Base-by-base conservation (phyloP, 345 rosid species). In the Erucastrum elatum region DNA sequence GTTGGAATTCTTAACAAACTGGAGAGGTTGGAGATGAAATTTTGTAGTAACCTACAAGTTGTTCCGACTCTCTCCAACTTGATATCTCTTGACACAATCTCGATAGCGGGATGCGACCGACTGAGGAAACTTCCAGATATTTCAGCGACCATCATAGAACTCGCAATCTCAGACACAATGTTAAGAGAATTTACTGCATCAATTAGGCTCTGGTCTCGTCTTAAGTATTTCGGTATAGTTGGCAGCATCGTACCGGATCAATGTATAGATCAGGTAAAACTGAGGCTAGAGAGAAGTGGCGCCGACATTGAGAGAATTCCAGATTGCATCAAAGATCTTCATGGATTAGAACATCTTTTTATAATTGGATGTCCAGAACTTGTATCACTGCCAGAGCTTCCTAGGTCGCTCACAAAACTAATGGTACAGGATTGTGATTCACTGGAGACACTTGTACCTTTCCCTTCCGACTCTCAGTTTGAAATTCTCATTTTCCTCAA, bases 191-290 rank as follows among this genome's bases (percentile, higher is more conserved):
- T 53, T 7, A 2, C 26, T 6, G 59, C 0, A 13, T 49, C 59
- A 16, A 2, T 53, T n/a, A 51, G 58, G 2, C 6, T 6, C 1
- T 16, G 59, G 26, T 16, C 8, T 53, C 10, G 59, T 16, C 59
- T 53, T 16, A 0, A 1, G 29, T 0, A 0, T 17, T 29, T 56
- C 12, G 0, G 0, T 3, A 56, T 17, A 17, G 0, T 1, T 7
- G 27, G n/a, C n/a, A n/a, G n/a, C n/a, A n/a, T n/a, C n/a, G n/a
- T n/a, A n/a, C n/a, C n/a, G n/a, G n/a, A n/a, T n/a, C n/a, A n/a
- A n/a, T n/a, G n/a, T n/a, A n/a, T n/a, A n/a, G n/a, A n/a, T n/a
- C n/a, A n/a, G n/a, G n/a, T n/a, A 25, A 3, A 2, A 0, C 0
- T 25, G 30, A 9, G 0, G 30, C 7, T 8, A 10, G 33, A 26